Conservation (phyloP, 352 stramenopile genomes). For the Pythium monospermum region DNA sequence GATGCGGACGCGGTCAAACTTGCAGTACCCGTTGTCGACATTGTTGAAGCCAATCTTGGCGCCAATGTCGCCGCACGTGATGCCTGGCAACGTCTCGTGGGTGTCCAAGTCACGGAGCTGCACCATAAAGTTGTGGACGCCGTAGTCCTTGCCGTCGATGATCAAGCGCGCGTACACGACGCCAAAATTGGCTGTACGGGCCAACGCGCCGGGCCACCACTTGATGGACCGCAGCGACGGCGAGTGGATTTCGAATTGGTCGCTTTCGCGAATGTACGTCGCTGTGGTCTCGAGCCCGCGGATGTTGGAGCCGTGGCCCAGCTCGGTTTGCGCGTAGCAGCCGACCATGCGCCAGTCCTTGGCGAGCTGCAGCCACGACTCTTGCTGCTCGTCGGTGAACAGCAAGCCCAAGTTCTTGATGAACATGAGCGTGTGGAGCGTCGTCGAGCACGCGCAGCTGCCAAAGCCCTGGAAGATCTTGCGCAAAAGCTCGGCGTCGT, state of each 20-base stretch:
- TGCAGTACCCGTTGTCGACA: slow-evolving; percentile 66
- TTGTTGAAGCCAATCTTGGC: slow-evolving; percentile 73
- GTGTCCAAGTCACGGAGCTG: slow-evolving; percentile 89
- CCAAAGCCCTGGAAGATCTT: slow-evolving; percentile 48
- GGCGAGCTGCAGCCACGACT: slow-evolving; percentile 60
- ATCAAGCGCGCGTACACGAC: slow-evolving; percentile 88
- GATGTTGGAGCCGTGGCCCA: slow-evolving; percentile 88
- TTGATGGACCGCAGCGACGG: slow-evolving; percentile 94
- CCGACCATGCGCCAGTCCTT: slow-evolving; percentile 72
- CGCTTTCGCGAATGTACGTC: slow-evolving; percentile 84
- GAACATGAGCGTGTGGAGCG: slow-evolving; percentile 72
- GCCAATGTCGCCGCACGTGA: slow-evolving; percentile 62
- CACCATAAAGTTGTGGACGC: slow-evolving; percentile 97
- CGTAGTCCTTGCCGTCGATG: slow-evolving; percentile 71
- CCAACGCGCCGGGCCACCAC: slow-evolving; percentile 95
- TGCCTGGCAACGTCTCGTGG: slow-evolving; percentile 40
- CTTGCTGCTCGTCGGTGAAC: slow-evolving; percentile 66
- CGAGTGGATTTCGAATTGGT: slow-evolving; percentile 94
- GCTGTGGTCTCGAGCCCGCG: slow-evolving; percentile 92
- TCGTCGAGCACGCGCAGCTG: slow-evolving; percentile 48
- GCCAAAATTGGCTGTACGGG: slow-evolving; percentile 91
- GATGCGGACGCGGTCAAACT: slow-evolving; percentile 52
- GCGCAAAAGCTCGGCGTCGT: slow-evolving; percentile 55
- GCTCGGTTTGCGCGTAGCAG: slow-evolving; percentile 86
- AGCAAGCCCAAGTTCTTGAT: slow-evolving; percentile 56